These are phyloP conservation scores for Dactylellina sp. DNA, from an alignment of 2,329 filamentous ascomycete species.

Conservation along the genomic window DNA sequence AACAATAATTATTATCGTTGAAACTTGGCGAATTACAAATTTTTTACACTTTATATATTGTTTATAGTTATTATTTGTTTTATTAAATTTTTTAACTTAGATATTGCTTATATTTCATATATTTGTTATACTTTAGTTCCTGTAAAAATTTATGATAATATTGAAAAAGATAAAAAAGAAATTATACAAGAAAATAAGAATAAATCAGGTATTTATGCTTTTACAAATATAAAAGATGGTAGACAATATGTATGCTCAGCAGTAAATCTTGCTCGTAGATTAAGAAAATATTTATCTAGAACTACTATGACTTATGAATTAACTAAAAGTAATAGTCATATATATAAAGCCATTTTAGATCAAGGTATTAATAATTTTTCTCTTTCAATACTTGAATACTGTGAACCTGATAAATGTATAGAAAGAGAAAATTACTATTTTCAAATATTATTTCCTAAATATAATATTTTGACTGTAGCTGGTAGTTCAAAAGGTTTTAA, in stretches of 20 bases:
- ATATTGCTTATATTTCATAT: not conserved
- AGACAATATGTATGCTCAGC: not conserved
- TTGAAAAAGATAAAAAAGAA: not conserved
- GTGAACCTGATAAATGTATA: constrained; percentile 16
- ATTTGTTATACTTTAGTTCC: constrained; percentile 3
- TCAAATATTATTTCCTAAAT: constrained; percentile 4
- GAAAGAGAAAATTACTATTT: constrained; percentile 28
- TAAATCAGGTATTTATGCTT: not conserved
- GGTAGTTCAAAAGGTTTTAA: constrained; percentile 11
- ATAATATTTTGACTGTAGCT: constrained; percentile 24
- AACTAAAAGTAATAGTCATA: constrained; percentile 11
- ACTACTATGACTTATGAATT: constrained; percentile 3
- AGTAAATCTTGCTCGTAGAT: not conserved
- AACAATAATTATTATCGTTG: not conserved
- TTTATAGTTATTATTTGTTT: not conserved
- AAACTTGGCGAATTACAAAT: constrained; percentile 4
- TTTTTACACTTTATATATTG: constrained; percentile 2
- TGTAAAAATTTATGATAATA: constrained; percentile 12
- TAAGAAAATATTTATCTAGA: constrained; percentile 12
- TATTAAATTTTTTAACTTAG: constrained; percentile 2
- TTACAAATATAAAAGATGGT: not conserved
- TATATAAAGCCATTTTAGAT: constrained; percentile 10
- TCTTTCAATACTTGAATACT: constrained; percentile 27
- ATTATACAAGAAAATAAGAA: constrained; percentile 26
- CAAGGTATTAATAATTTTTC: constrained; percentile 17